Base-by-base conservation (phyloP, 352 stramenopile species). In the Elongisporangium prolatum region DNA sequence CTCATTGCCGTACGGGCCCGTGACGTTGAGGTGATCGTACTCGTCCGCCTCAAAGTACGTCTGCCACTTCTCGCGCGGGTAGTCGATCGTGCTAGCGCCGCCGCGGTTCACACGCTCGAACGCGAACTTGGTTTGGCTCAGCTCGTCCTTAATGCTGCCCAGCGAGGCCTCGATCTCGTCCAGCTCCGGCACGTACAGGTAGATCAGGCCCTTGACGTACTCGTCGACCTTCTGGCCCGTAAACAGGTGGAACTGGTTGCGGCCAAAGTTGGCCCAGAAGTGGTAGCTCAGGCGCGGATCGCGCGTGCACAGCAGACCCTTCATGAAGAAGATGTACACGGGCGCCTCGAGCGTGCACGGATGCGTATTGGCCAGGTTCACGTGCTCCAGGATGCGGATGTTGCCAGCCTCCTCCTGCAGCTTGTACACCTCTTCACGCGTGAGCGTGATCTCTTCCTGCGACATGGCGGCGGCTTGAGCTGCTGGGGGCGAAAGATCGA, bases 161-260 rank as follows among this genome's bases (percentile, higher is more conserved):
- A 89, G 57, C 55, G 71, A 83, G 65, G 72, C 72, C 62, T 84
- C 75, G 18, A 88, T 74, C 11, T 64, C 67, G 61, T 89, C 72
- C 50, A 89, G 56, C 60, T 82, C 65, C 2, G 75, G 67, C 57
- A 84, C 79, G 59, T 86, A 89, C 22, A 89, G 63, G 55, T 72
- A 83, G 62, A 88, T 86, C 20, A 58, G 56, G 37, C 73, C 77
- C 24, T 80, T 70, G 52, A 89, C 82, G 56, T 67, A 75, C 60
- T 89, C 77, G 62, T 75, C 64, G 60, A 82, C 74, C 44, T 70
- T 57, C 62, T 89, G 77, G 25, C 74, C 53, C 22, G 80, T 86
- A 63, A 89, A 88, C 22, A 89, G 56, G 56, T 89, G 80, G 61
- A 89, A 89, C 65, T 89, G 80, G 64, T 86, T 80, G 59, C 79